These are phyloP conservation scores for Diplocarpon rosae DNA, from an alignment of 2,329 filamentous ascomycete species.

Conservation along the genomic window DNA sequence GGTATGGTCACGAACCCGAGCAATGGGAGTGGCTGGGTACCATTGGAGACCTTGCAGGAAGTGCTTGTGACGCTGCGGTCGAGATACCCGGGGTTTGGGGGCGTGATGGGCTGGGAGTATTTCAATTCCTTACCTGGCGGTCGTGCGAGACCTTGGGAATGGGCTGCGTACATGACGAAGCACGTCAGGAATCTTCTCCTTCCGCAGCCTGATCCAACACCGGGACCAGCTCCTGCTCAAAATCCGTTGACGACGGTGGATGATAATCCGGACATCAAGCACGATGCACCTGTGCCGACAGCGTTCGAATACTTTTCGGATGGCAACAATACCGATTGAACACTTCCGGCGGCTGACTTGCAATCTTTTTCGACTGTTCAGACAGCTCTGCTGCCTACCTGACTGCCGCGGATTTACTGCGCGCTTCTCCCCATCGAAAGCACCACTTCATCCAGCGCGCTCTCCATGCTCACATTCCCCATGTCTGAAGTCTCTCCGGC, in stretches of 20 bases:
- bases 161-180: conserved; percentile 54
- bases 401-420: no score
- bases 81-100: conserved; percentile 62
- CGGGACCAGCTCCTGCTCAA: conserved; percentile 1
- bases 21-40: conserved; percentile 60
- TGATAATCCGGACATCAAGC: conserved; percentile 10
- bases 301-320: conserved; percentile 23
- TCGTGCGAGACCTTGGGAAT: conserved; percentile 56
- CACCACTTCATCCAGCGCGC: no score
- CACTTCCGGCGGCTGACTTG: no score
- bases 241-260: conserved; percentile 14
- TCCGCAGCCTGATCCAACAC: not conserved
- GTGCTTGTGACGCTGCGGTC: conserved; percentile 46
- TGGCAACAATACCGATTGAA: conserved; percentile 15
- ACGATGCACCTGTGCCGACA: conserved; percentile 19
- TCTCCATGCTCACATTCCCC: no score
- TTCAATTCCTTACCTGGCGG: conserved; percentile 70
- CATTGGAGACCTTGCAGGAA: conserved; percentile 42
- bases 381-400: no score
- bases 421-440: no score
- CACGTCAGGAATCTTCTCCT: conserved; percentile 11
- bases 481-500: no score
- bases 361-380: no score
- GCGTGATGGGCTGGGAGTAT: conserved; percentile 93
- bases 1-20: conserved; percentile 70